Evolutionary conservation across 805 yeast genomes (phyloP), one percentile per base, ranked within the genome.

Genomic region (Kluyveromyces siamensis): DNA sequence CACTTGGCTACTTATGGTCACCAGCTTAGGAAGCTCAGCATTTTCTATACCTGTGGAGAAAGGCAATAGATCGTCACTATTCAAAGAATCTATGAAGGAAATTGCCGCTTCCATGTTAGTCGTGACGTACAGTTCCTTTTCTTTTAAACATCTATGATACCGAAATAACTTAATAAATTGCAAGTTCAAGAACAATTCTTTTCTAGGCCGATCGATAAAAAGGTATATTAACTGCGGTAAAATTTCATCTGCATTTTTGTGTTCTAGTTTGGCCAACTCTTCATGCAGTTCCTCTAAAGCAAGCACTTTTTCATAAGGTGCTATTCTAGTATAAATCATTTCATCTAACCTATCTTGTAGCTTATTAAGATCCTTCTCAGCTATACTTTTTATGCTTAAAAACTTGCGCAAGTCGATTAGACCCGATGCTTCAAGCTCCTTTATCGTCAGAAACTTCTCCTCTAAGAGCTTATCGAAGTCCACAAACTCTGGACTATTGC

Each of bases 81-180:
- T 60, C 18, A 65, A 51, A 2, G 62, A 60, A 38, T 62, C 67
- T n/a, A 65, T 52, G 43, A 63, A 65, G n/a, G 56, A 56, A 13
- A 65, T 49, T 1, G 68, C 66, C 1, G 68, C 69, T 37, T 64
- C 68, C 9, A 64, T 48, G 50, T 65, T 65, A 10, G 69, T 65
- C 14, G 64, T 47, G 11, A 62, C 66, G 51, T 56, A 65, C 17
- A 62, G 49, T 48, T 64, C 69, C 42, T 60, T 61, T 48, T 63
- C 62, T 6, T 61, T 58, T n/a, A 65, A 48, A 41, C 60, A 60
- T 40, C 61, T 61, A 45, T 60, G 63, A 47, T 60, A 60, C 41
- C 69, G 59, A 41, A 65, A 65, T 17, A 65, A 41, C 45, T 60
- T 62, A 27, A 63, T 59, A 46, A 61, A 65, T 47, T 64, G 60